These are phyloP conservation scores for Pseudopyrenochaeta lycopersici DNA, from an alignment of 2,329 filamentous ascomycete species.

Conservation along the genomic window DNA sequence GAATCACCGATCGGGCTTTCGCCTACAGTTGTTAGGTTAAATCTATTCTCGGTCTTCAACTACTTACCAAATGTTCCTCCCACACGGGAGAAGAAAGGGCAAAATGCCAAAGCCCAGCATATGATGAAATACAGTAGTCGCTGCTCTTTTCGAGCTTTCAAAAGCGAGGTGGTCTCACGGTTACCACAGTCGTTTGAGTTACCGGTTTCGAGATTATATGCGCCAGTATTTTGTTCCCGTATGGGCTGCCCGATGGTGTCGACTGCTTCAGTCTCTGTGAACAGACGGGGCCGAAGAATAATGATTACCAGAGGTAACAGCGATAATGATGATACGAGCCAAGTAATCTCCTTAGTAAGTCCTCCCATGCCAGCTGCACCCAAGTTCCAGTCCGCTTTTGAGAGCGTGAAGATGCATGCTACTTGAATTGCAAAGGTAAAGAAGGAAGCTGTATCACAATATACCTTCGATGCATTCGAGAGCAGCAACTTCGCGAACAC, in stretches of 20 bases:
- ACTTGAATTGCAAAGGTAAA: constrained; percentile 32
- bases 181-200: background rate
- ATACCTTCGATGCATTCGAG: constrained; percentile 10
- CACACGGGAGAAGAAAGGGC: constrained; percentile 28
- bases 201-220: too few relatives aligned
- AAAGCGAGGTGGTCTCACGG: background rate
- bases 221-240: too few relatives aligned
- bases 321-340: constrained; percentile 26
- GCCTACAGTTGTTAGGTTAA: constrained; percentile 1
- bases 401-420: constrained; percentile 27
- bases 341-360: constrained; percentile 30
- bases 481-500: too few relatives aligned
- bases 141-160: constrained; percentile 6
- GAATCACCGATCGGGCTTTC: constrained; percentile 11
- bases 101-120: constrained; percentile 27
- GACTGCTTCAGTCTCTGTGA: background rate
- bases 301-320: constrained; percentile 26
- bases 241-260: too few relatives aligned
- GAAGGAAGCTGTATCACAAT: constrained; percentile 28
- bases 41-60: too few relatives aligned
- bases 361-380: constrained; percentile 29
- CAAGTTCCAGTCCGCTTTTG: constrained; percentile 26
- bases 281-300: constrained; percentile 4
- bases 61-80: constrained; percentile 20
- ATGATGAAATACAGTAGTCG: constrained; percentile 18